A percentile compares a stretch with the other conserved stretches of the same genome.
Evolutionary conservation across 306 rosid genomes (phyloP).

Genomic region (Alnus rubra): DNA sequence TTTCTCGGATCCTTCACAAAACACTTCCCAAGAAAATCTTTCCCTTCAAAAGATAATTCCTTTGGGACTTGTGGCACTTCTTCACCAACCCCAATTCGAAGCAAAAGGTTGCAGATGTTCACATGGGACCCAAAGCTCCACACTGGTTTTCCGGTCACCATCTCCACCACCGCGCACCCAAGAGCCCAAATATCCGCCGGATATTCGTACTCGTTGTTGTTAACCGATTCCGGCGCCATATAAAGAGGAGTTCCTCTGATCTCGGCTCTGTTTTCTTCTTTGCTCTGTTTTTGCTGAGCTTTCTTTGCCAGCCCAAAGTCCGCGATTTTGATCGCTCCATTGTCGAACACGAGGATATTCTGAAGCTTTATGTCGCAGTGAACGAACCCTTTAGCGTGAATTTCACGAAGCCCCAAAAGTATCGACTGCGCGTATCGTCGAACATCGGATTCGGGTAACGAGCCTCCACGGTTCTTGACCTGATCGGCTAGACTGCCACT

Average conservation of each 20-base stretch:
- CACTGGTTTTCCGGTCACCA: constrained; percentile 66
- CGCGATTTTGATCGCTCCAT: constrained; percentile 57
- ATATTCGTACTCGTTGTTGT: constrained; percentile 51
- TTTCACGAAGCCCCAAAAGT: constrained; percentile 45
- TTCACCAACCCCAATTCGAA: constrained; percentile 61
- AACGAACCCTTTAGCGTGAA: constrained; percentile 68
- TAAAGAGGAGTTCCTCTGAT: constrained; percentile 74
- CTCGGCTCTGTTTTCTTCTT: constrained; percentile 22
- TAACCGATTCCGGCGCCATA: constrained; percentile 83
- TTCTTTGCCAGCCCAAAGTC: constrained; percentile 77
- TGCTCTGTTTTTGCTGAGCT: constrained; percentile 30
- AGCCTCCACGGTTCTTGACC: constrained; percentile 47
- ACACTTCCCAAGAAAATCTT: constrained; percentile 63
- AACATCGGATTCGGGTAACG: constrained; percentile 43
- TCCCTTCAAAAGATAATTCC: constrained; percentile 59
- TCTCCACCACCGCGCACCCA: constrained; percentile 74
- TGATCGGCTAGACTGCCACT: constrained; percentile 58
- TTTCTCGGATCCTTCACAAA: constrained; percentile 59
- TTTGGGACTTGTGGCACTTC: constrained; percentile 63
- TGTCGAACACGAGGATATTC: constrained; percentile 60
- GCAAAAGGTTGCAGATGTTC: constrained; percentile 47
- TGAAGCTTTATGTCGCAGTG: constrained; percentile 84
- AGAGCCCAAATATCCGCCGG: constrained; percentile 77
- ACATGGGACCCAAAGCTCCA: constrained; percentile 41
- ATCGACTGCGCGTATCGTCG: constrained; percentile 48